These are phyloP conservation scores for Kondoa malvinella DNA, from an alignment of 768 basidiomycete genomes.

Conservation along the genomic window DNA sequence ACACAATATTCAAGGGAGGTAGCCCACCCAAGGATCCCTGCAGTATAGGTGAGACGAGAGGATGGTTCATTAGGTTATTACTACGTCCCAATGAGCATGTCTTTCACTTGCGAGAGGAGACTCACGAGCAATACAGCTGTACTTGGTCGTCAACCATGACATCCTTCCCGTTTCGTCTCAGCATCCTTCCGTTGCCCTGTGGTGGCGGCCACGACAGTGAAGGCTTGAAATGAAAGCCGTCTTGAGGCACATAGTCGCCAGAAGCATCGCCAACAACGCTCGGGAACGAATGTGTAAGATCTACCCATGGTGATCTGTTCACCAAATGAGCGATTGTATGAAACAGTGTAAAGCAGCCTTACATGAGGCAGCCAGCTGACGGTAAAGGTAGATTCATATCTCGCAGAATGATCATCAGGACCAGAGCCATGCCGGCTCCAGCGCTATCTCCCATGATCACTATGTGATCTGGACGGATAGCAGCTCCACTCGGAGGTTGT, in stretches of 20 bases:
- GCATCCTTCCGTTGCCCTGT: constrained; percentile 17
- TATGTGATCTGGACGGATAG: constrained; percentile 64
- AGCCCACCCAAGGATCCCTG: constrained; percentile 71
- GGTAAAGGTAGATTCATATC: constrained; percentile 66
- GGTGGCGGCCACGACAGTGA: constrained; percentile 29
- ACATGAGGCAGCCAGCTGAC: constrained; percentile 73
- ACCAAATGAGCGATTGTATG: no score
- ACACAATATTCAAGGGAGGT: constrained; percentile 67
- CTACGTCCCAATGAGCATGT: no score
- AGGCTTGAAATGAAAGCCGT: constrained; percentile 14
- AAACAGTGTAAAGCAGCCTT: no score
- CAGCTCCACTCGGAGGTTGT: no score
- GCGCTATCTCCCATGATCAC: constrained; percentile 83
- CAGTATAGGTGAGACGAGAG: constrained; percentile 61
- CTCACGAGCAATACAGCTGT: constrained; percentile 71
- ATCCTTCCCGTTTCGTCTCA: constrained; percentile 31
- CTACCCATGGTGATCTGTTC: constrained; percentile 76
- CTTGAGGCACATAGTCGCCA: constrained; percentile 38
- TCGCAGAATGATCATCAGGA: constrained; percentile 65
- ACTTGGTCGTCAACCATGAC: constrained; percentile 36
- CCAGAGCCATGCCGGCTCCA: constrained; percentile 69
- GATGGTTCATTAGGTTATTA: constrained; percentile 33
- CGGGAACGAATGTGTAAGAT: constrained; percentile 88
- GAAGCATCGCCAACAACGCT: constrained; percentile 67
- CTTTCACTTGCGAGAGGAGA: no score